Base-by-base conservation (phyloP, 78 protist genomes). In the Dictyostelium brefeldianum region DNA sequence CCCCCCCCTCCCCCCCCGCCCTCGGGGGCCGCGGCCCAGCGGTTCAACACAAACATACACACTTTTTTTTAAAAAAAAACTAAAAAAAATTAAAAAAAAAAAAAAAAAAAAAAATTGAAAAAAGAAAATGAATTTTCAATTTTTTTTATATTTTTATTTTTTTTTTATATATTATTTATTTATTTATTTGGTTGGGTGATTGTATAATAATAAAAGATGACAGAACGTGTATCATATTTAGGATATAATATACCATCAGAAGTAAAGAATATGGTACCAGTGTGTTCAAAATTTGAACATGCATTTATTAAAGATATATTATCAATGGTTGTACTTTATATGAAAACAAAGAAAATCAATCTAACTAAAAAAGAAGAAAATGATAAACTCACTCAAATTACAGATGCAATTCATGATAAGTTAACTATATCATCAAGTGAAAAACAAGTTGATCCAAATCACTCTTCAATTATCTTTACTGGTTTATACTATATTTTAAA, bases 161-260 rank as follows among this genome's bases (percentile, higher is more conserved):
- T 4, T 53, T 53, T 14, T 53, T 53, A 53, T 51, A 10, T 51
- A 9, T 51, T 51, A 14, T 53, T 12, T 53, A 53, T 53, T 12
- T 14, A 15, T 53, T 53, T 53, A 53, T 51, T 51, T 51, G n/a
- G n/a, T n/a, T n/a, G n/a, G n/a, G n/a, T n/a, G n/a, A 36, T 36
- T 3, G 2, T 36, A 36, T 36, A 36, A 36, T n/a, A 36, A 25
- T 62, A 67, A 18, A 67, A 31, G 6, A 31, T 67, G 75, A 31
- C 75, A 12, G 90, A 82, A 65, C 69, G 74, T 31, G 46, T 82
- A 51, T 82, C 90, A 82, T 82, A 43, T 62, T 82, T 82, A 11
- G 92, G 92, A 9, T 85, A 85, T 59, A 85, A 22, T 29, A 85
- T 62, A 57, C 92, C 92, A 75, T 54, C 59, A 41, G 92, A 85